phyloP scores from a whole-genome alignment of 768 basidiomycete genomes.

The Jaapia argillacea region DNA sequence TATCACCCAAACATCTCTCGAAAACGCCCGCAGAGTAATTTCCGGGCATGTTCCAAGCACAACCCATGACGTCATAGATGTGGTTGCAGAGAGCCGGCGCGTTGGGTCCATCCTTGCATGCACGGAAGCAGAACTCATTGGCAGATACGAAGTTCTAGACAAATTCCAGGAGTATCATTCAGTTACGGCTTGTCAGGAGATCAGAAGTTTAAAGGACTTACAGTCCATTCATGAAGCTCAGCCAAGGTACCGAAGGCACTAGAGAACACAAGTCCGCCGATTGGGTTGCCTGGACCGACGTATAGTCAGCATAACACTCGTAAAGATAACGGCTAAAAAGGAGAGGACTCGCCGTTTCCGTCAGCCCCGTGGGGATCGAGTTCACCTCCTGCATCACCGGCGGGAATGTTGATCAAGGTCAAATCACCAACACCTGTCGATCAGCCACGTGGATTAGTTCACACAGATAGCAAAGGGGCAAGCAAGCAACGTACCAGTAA shows the following conservation, averaged over 20 bases:
- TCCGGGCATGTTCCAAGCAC: slow-evolving; percentile 54
- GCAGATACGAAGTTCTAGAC: slow-evolving; percentile 50
- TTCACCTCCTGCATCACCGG: slow-evolving; percentile 51
- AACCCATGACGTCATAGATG: slow-evolving; percentile 46
- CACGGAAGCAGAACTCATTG: slow-evolving; percentile 62
- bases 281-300: slow-evolving; percentile 54
- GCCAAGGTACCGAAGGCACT: slow-evolving; percentile 47
- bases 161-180: not conserved
- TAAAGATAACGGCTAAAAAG: not conserved
- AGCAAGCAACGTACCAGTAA: slow-evolving; percentile 39
- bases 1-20: slow-evolving; percentile 44
- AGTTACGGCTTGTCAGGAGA: slow-evolving; percentile 3
- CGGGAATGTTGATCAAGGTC: slow-evolving; percentile 53
- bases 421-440: slow-evolving; percentile 15
- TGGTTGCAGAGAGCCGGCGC: slow-evolving; percentile 52
- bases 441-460: not conserved
- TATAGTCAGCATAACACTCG: slow-evolving; percentile 16
- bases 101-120: slow-evolving; percentile 42
- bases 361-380: slow-evolving; percentile 63
- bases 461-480: not conserved
- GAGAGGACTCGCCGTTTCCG: too few relatives aligned
- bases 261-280: slow-evolving; percentile 67
- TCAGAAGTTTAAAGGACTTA: slow-evolving; percentile 17
- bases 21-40: slow-evolving; percentile 34
- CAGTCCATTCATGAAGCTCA: slow-evolving; percentile 70